Evolutionary conservation across 1,284 basidiomycete species (phyloP).

Genomic region (Taiwanofungus camphoratus): DNA sequence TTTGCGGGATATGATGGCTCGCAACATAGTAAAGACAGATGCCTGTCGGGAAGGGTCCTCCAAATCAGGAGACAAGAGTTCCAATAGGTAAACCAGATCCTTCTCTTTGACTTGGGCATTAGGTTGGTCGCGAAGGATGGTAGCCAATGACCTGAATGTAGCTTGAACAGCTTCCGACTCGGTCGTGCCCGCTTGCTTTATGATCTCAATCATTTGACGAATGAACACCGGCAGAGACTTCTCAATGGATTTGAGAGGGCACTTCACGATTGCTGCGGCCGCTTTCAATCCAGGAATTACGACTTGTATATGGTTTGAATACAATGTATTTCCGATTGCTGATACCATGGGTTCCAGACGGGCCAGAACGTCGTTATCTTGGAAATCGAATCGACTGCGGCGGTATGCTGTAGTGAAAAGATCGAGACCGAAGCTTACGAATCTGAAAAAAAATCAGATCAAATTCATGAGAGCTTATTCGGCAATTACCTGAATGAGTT

Average conservation of each 20-base stretch:
- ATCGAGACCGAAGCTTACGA: constrained; percentile 90
- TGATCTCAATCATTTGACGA: constrained; percentile 81
- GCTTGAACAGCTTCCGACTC: constrained; percentile 90
- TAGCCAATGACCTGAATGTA: constrained; percentile 82
- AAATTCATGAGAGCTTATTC: constrained; percentile 3
- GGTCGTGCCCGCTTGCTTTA: constrained; percentile 81
- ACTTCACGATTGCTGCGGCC: constrained; percentile 78
- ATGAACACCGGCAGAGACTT: constrained; percentile 83
- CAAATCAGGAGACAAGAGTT: constrained; percentile 86
- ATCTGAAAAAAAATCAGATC: constrained; percentile 46
- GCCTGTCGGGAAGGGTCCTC: constrained; percentile 89
- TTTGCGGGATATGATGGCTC: constrained; percentile 87
- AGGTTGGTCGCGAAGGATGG: constrained; percentile 82
- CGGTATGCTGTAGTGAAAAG: constrained; percentile 87
- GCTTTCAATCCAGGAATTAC: constrained; percentile 80
- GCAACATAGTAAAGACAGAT: constrained; percentile 84
- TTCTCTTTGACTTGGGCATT: constrained; percentile 81
- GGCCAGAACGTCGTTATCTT: constrained; percentile 63
- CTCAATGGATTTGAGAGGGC: constrained; percentile 75
- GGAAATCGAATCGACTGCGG: constrained; percentile 83
- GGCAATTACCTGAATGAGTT: constrained; percentile 73
- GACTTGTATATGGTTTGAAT: constrained; percentile 78
- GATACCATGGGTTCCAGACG: constrained; percentile 85
- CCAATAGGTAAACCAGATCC: constrained; percentile 84
- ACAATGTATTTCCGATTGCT: constrained; percentile 90